Base-by-base conservation (phyloP, 148 eudicot species). In the Camellia sinensis region DNA sequence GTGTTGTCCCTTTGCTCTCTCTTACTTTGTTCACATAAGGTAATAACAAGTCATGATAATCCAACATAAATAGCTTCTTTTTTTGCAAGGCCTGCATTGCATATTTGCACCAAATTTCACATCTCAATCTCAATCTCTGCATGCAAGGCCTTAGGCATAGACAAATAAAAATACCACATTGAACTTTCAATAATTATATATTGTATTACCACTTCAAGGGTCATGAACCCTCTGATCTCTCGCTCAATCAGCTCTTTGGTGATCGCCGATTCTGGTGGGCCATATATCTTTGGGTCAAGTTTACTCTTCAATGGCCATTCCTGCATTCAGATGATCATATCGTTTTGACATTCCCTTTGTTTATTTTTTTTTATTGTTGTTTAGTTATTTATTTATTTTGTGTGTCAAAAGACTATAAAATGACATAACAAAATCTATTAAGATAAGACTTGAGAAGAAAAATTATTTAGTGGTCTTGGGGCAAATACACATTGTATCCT, bases 31-130 rank as follows among this genome's bases (percentile, higher is more conserved):
- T 81, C 67, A 93, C 94, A 29, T 75, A 92, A 0, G 99, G 99
- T 54, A 95, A 52, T 8, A 92, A 80, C 52, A 86, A n/a, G 81
- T 95, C 99, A 83, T 95, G 99, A 81, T 93, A 95, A 76, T 95
- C 97, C 60, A 93, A 50, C 1, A 90, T 83, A 79, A 93, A 95
- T 40, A 95, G 78, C 77, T 84, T 95, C 89, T 90, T 93, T 64
- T 85, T 77, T 65, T 86, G 44, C 14, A 95, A 0, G 17, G 93
- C 97, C 96, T 95, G 83, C 82, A 84, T 9, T 44, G 11, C 37
- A 29, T 29, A 29, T 29, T 29, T 29, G 37, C 37, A 29, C 37
- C 37, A 29, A 29, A 29, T 29, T 29, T 29, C 37, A 29, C 29
- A 29, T 29, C 37, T 29, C 37, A 29, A 29, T 29, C 37, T 29